Base-by-base conservation (phyloP, 164 flowering plant genomes). In the Malania oleifera region DNA sequence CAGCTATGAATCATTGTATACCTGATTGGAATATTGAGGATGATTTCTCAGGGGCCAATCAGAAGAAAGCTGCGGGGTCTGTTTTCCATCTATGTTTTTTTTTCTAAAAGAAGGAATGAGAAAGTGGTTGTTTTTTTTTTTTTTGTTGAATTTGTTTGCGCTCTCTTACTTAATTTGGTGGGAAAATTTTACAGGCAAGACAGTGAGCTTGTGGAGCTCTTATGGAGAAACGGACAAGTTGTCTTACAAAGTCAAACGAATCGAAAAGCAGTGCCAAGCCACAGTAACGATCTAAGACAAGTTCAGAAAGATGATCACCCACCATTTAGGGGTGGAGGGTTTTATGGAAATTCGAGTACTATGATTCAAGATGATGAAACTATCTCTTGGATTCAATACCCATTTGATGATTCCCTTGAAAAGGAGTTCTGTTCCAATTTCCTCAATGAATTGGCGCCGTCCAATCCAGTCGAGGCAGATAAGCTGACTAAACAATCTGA, bases 231-330 rank as follows among this genome's bases (percentile, higher is more conserved):
- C n/a, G n/a, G n/a, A n/a, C n/a, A n/a, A n/a, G n/a, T n/a, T n/a
- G 82, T 85, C 17, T 45, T 77, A 50, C 74, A 76, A 22, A 77
- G 83, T 68, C 85, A 85, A 67, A 74, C 68, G 4, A 70, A 73
- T 22, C 57, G 72, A 52, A 80, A 75, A 59, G 66, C 68, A 50
- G 40, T 57, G 23, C 52, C 45, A 4, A 47, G n/a, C n/a, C 28
- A 60, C n/a, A 61, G 52, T 52, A n/a, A n/a, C n/a, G 80, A 73
- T 15, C 50, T 56, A 13, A 71, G 63, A 62, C 80, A 71, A 54
- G 38, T 56, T 41, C 65, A 66, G 13, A 71, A 69, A 48, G 63
- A 73, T 38, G 77, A 66, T 28, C 67, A 74, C 51, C 54, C 60
- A 37, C 35, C 61, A 6, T 47, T 51, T 10, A 62, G 55, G 45